Base-by-base conservation (phyloP, 768 basidiomycete genomes). In the Cyclocybe cylindracea region DNA sequence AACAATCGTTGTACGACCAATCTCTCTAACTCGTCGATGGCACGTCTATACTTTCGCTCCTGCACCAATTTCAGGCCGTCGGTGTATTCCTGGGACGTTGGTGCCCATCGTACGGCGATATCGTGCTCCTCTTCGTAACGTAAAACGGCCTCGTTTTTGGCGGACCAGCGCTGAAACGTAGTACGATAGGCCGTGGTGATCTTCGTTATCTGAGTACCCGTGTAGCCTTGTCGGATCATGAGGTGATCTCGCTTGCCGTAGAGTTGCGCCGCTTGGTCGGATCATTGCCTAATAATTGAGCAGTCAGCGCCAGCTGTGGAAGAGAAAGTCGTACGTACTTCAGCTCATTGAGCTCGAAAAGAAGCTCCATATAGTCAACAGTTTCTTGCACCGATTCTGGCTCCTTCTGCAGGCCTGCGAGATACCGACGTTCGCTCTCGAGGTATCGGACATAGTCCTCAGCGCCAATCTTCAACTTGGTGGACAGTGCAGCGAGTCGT, bases 1-100 rank as follows among this genome's bases (percentile, higher is more conserved):
- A 66, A 64, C 24, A 67, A 40, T 13, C 59, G 47, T 11, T 51
- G 35, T 2, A 66, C 57, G 3, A 66, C 49, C 1, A 65, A 42
- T 3, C 57, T 32, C 38, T 68, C 59, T 7, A 64, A 49, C 4
- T 29, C n/a, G 37, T 69, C 54, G 9, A 59, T 5, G 10, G 46
- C 35, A 13, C 43, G 47, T 7, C 41, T 34, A 37, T 51, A 57
- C 14, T 40, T 39, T 3, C 37, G 51, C 24, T 53, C 39, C 8
- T 5, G 5, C 10, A 57, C 10, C 13, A 49, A 4, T 1, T 10
- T 37, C 14, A 35, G 19, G 5, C 38, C 32, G 4, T 45, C 51
- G 2, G 14, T 45, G 14, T 47, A 57, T 18, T 31, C 42, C 18
- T 44, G 10, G 13, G 32, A 35, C 1, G 13, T 19, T 0, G 51